Base-by-base conservation (phyloP, 139 green algal genomes). In the Volvox reticuliferus region DNA sequence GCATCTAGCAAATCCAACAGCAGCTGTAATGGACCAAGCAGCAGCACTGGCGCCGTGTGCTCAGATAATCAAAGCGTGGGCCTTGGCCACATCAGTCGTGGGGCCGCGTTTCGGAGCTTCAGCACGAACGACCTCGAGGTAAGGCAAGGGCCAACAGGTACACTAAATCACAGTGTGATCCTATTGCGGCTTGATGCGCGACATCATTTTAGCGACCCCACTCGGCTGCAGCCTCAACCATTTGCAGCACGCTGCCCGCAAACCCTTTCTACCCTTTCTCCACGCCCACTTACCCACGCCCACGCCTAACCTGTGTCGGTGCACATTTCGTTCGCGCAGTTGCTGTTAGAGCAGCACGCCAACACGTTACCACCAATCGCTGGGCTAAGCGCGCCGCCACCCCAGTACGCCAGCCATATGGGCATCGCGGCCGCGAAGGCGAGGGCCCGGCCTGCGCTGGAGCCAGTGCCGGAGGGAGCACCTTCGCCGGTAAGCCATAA, bases 81-180 rank as follows among this genome's bases (percentile, higher is more conserved):
- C 17, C 55, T 61, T 1, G 62, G 81, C 12, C 61, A 44, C 14
- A 13, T 87, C 17, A 63, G 32, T 71, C 61, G 81, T 24, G 78
- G 35, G 30, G 22, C 21, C 12, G 65, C 9, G 65, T 73, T 90
- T 22, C 73, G 86, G 0, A 85, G 75, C 55, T 90, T 90, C 86
- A 85, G 75, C 75, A 85, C 86, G 0, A 90, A 84, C 22, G 86
- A 90, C 61, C 86, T 90, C 0, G n/a, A 76, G 75, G 75, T 90
- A 62, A 24, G 81, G 17, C 65, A 55, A 55, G 5, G 9, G 9
- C 44, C 44, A 55, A 55, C 44, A 55, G 5, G 44, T 55, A 9
- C 5, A 5, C 44, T 55, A 14, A 14, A 55, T 55, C 44, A 55
- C 44, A 55, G 9, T 5, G 9, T 55, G 44, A 55, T 55, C 44